These are phyloP conservation scores for Rhizopogon vesiculosus DNA, from an alignment of 768 basidiomycete species.

Conservation along the genomic window DNA sequence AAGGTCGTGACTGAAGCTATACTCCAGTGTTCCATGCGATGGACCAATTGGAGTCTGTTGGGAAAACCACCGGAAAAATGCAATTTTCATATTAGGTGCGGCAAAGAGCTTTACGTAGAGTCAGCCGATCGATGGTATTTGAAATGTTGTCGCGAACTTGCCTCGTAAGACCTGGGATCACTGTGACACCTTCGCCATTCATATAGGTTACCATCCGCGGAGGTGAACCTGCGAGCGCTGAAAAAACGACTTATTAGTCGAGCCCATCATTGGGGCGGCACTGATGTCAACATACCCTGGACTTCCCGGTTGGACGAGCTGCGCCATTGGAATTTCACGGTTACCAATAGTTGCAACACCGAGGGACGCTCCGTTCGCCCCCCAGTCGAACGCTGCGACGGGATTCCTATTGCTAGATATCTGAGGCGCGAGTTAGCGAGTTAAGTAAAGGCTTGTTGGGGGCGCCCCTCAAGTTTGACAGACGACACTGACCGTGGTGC, in stretches of 20 bases:
- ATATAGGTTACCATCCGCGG: constrained; percentile 51
- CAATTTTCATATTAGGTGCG: constrained; percentile 46
- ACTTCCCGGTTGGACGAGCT: constrained; percentile 50
- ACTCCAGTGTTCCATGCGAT: constrained; percentile 58
- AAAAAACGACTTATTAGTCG: constrained; percentile 11
- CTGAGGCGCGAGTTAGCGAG: constrained; percentile 32
- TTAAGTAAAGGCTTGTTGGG: constrained; percentile 31
- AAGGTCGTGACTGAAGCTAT: constrained; percentile 54
- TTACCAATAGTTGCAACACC: constrained; percentile 48
- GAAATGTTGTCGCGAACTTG: constrained; percentile 26
- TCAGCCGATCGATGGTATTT: not conserved
- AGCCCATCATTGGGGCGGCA: constrained; percentile 7
- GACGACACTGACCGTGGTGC: constrained; percentile 21
- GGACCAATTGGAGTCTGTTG: constrained; percentile 57
- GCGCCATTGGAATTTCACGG: constrained; percentile 55
- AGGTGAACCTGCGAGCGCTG: constrained; percentile 59
- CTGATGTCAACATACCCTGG: constrained; percentile 37
- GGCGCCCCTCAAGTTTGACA: not conserved
- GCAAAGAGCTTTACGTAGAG: constrained; percentile 24
- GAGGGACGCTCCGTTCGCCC: constrained; percentile 22
- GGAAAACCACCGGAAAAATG: constrained; percentile 49
- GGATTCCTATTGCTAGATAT: constrained; percentile 40
- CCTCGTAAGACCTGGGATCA: constrained; percentile 55
- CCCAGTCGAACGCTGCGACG: constrained; percentile 53
- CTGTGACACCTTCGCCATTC: constrained; percentile 60